Evolutionary conservation across 768 basidiomycete genomes (phyloP), one percentile per base, ranked within the genome.

Genomic region (Mycena maculata): DNA sequence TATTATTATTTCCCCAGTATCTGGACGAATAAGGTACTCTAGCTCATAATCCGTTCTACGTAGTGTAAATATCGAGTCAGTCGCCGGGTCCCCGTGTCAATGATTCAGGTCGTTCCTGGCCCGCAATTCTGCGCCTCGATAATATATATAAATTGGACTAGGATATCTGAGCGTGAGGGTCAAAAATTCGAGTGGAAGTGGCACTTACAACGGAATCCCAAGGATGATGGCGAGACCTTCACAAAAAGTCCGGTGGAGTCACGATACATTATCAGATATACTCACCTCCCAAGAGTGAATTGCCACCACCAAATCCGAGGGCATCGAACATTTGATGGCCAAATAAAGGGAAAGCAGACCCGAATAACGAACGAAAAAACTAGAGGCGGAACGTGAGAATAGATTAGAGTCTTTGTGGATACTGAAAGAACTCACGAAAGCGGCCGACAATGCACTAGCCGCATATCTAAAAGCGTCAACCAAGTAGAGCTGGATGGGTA

Each of bases 391-490:
- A 69, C 3, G 41, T 31, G 47, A 28, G 33, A 16, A 33, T 60
- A 42, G 25, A 18, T 45, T 13, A 18, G 53, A 45, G 47, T 38
- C 31, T 16, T 13, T 36, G 22, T 49, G 31, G 22, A 47, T 42
- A 13, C 8, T 18, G 13, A 27, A 50, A 27, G 31, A 23, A 72
- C 81, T 53, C 63, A 88, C 88, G 9, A 87, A 81, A 25, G 88
- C 87, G 1, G 90, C 89, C 0, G 88, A 86, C 4, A 88, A 71
- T 0, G 89, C 91, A 67, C 87, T 89, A 9, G 90, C 90, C 25
- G 89, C 88, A 71, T 86, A 91, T 16, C 79, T 80, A 79, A 91
- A 91, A 3, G 88, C 78, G 74, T 91, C 90, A 12, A 90, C 88
- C 41, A 91, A 84, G 68, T 90, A 91, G 89, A 82, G 78, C 88